phyloP scores from a whole-genome alignment of 306 rosid species.

The Castanea mollissima region DNA sequence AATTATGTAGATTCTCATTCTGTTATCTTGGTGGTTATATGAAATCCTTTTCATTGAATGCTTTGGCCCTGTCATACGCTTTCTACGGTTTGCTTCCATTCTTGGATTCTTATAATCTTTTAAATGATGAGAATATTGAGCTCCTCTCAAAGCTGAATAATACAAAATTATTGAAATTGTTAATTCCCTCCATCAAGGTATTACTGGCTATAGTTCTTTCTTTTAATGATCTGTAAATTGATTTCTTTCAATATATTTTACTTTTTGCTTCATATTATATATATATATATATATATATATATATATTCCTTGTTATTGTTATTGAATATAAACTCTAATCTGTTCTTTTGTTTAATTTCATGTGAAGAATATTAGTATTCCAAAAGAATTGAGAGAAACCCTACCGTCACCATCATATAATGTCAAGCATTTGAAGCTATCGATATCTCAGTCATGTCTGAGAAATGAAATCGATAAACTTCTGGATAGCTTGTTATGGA shows the following conservation, averaged over 20 bases:
- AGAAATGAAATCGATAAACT: not conserved
- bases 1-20: slow-evolving; percentile 4
- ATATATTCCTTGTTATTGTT: not conserved
- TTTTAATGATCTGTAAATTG: not conserved
- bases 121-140: slow-evolving; percentile 3
- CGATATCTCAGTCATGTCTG: not conserved
- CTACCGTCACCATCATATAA: not conserved
- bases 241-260: not conserved
- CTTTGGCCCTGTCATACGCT: not conserved
- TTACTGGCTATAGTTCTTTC: not conserved
- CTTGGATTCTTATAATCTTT: not conserved
- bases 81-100: not conserved
- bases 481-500: slow-evolving; percentile 10
- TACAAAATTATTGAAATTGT: not conserved
- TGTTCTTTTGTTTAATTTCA: not conserved
- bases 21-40: not conserved
- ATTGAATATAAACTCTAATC: not conserved
- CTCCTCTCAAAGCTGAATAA: not conserved
- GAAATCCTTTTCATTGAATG: slow-evolving; percentile 2
- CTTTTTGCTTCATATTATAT: not conserved
- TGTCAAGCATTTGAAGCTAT: slow-evolving; percentile 7
- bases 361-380: not conserved
- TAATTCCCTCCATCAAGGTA: not conserved
- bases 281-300: too few species aligned
- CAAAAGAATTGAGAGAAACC: slow-evolving; percentile 15